These are phyloP conservation scores for Blumeria hordei DNA, from an alignment of 2,329 filamentous ascomycete genomes.

Conservation along the genomic window DNA sequence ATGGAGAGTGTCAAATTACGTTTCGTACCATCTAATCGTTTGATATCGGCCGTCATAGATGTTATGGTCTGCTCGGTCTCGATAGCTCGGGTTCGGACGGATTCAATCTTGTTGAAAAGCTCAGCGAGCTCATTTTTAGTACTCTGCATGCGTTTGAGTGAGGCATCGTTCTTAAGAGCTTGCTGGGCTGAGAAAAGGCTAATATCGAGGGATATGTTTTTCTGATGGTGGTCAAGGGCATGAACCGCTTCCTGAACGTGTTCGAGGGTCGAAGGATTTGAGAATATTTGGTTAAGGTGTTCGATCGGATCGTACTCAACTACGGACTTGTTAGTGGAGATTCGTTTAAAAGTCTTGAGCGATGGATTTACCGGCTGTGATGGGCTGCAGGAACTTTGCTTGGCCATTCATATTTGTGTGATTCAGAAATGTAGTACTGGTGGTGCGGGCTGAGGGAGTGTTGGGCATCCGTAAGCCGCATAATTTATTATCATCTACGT, in stretches of 20 bases:
- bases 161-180: slow-evolving; percentile 65
- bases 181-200: slow-evolving; percentile 46
- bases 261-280: slow-evolving; percentile 62
- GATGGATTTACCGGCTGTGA: no score
- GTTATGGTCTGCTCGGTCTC: slow-evolving; percentile 91
- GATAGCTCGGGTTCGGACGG: slow-evolving; percentile 66
- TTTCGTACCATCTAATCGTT: slow-evolving; percentile 88
- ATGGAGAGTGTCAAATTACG: slow-evolving; percentile 89
- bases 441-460: no score
- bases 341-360: no score
- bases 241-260: slow-evolving; percentile 53
- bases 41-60: slow-evolving; percentile 97
- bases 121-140: slow-evolving; percentile 74
- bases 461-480: no score
- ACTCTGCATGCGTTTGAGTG: slow-evolving; percentile 71
- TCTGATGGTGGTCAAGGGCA: slow-evolving; percentile 48
- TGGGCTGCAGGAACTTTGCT: no score
- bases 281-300: slow-evolving; percentile 84
- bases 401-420: no score
- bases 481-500: no score
- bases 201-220: slow-evolving; percentile 65
- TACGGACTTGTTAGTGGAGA: slow-evolving; percentile 12
- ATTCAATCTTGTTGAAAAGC: slow-evolving; percentile 86
- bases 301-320: slow-evolving; percentile 79
- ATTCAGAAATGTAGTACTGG: no score